These are phyloP conservation scores for Penicillium sp. DNA, from an alignment of 2,329 filamentous ascomycete genomes.

Conservation along the genomic window DNA sequence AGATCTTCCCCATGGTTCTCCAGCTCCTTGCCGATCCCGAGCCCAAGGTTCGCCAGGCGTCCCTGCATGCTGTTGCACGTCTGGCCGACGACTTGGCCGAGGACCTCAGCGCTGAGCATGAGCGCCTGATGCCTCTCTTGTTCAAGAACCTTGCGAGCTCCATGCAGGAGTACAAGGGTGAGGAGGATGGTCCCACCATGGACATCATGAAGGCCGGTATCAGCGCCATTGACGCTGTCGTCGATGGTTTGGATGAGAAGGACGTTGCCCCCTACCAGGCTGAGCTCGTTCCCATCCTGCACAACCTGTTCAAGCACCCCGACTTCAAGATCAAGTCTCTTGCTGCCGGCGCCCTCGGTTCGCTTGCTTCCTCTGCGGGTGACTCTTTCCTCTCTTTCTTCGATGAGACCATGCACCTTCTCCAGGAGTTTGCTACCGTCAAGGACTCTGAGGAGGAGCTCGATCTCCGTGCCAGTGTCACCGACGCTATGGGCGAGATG, in stretches of 20 bases:
- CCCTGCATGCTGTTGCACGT: slow-evolving; percentile 82
- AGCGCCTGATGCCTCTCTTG: slow-evolving; percentile 76
- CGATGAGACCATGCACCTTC: slow-evolving; percentile 81
- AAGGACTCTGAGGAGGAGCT: slow-evolving; percentile 90
- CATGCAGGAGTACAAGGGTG: slow-evolving; percentile 62
- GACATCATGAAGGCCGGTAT: slow-evolving; percentile 88
- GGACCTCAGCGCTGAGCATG: slow-evolving; percentile 82
- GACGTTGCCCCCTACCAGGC: slow-evolving; percentile 79
- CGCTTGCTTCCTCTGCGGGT: slow-evolving; percentile 82
- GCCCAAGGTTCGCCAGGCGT: slow-evolving; percentile 77
- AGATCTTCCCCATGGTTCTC: slow-evolving; percentile 81
- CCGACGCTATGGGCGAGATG: slow-evolving; percentile 91
- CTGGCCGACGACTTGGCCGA: slow-evolving; percentile 91
- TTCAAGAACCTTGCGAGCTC: slow-evolving; percentile 87
- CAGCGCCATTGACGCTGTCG: slow-evolving; percentile 85
- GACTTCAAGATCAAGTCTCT: slow-evolving; percentile 88
- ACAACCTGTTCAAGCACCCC: slow-evolving; percentile 75
- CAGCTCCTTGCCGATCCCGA: slow-evolving; percentile 81
- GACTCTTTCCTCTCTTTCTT: slow-evolving; percentile 88
- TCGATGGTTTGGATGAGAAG: slow-evolving; percentile 72
- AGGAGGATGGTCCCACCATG: slow-evolving; percentile 69
- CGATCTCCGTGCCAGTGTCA: slow-evolving; percentile 82
- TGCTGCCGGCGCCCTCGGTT: slow-evolving; percentile 83
- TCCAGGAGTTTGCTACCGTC: slow-evolving; percentile 77
- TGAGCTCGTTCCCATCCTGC: slow-evolving; percentile 80